Base-by-base conservation (phyloP, 2,329 filamentous ascomycete species). In the Verticillium longisporum region DNA sequence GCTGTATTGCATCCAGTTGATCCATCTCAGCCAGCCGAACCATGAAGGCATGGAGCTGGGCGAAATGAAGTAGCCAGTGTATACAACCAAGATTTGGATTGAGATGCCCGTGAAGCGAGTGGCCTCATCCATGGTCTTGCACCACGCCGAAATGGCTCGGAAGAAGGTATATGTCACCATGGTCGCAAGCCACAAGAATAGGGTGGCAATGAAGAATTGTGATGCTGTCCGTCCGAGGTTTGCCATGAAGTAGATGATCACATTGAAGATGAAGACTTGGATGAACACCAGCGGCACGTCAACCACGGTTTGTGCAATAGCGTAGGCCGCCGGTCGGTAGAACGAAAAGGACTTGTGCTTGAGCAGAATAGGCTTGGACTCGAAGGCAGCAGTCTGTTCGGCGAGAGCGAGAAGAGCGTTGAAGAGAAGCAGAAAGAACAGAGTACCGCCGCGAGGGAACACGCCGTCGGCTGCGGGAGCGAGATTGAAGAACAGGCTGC, bases 321-420 rank as follows among this genome's bases (percentile, higher is more conserved):
- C 84, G 62, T 81, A 85, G 18, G 85, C 84, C 0, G 83, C 77
- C 1, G 85, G 85, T 4, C 82, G 83, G 64, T 89, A 89, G 70
- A 90, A 89, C 0, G 85, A 86, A 64, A 89, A 90, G 31, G 81
- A 85, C 68, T 89, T 89, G 72, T 90, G 88, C 70, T 90, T 90
- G 59, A 88, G 74, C 45, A 91, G 72, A 61, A 91, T 88, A 0
- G 86, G 87, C 55, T 87, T 82, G 26, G 80, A 82, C 56, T 80
- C 73, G 65, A 89, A 90, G 0, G 85, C 80, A 1, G 84, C 73
- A 0, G 86, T 85, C 50, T 86, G 76, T 67, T 89, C 85, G 5
- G 83, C 81, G 56, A 88, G 70, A 4, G 86, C 84, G 36, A 88
- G 76, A 9, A 88, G 74, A 11, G 85, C 78, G 65, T 88, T 88